A percentile compares a stretch with the other conserved stretches of the same genome.
Evolutionary conservation across 805 yeast species (phyloP).

Genomic region (Starmerella sirachaensis): DNA sequence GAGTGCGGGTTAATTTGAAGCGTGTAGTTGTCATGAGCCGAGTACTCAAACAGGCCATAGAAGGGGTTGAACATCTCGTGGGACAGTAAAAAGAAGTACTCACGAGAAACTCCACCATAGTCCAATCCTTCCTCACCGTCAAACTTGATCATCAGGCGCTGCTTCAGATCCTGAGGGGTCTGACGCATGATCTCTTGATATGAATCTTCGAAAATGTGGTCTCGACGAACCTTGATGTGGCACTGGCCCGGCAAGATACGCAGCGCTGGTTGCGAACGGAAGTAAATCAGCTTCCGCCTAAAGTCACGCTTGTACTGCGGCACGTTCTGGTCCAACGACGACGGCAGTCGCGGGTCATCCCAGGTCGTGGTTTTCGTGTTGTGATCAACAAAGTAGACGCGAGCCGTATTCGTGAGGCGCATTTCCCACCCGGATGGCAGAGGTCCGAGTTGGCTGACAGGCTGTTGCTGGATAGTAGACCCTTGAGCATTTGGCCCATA

Average conservation of each 20-base stretch:
- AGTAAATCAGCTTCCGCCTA: conserved; percentile 91
- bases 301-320: conserved; percentile 99
- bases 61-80: conserved; percentile 99
- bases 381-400: conserved; percentile 97
- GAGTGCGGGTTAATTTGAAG: conserved; percentile 96
- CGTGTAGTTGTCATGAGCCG: conserved; percentile 96
- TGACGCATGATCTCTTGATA: conserved; percentile 98
- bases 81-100: conserved; percentile 87
- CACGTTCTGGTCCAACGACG: conserved; percentile 92
- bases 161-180: conserved; percentile 95
- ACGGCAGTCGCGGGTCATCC: conserved; percentile 99
- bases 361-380: conserved; percentile 98
- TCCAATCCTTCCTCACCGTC: conserved; percentile 99
- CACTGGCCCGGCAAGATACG: conserved; percentile 98
- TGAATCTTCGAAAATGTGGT: conserved; percentile 91
- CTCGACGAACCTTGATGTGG: conserved; percentile 94
- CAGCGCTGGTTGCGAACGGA: conserved; percentile 95
- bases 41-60: conserved; percentile 92
- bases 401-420: conserved; percentile 96
- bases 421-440: conserved; percentile 99
- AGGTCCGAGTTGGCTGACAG: conserved; percentile 94
- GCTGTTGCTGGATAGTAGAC: conserved; percentile 93
- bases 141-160: conserved; percentile 93
- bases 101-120: conserved; percentile 98
- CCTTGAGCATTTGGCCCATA: conserved; percentile 61